These are phyloP conservation scores for Candida takata DNA, from an alignment of 805 yeast species.

Conservation along the genomic window DNA sequence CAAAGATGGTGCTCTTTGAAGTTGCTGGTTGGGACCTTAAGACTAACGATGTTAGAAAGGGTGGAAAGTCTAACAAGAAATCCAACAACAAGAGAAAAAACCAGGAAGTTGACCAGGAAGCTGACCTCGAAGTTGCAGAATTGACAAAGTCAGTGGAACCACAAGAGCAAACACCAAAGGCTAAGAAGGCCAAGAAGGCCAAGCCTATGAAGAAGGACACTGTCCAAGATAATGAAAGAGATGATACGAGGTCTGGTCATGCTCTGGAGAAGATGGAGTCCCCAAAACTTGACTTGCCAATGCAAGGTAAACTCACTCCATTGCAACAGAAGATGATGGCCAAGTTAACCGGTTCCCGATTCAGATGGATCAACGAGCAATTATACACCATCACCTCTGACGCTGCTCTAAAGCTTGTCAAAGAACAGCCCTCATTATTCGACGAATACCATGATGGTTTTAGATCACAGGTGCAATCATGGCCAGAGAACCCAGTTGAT, in stretches of 20 bases:
- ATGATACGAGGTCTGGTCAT: too few relatives aligned
- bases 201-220: constrained; percentile 7
- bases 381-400: constrained; percentile 81
- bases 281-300: constrained; percentile 16
- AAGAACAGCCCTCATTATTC: constrained; percentile 79
- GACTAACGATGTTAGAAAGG: constrained; percentile 42
- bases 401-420: constrained; percentile 64
- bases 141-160: constrained; percentile 2
- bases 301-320: constrained; percentile 59
- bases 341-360: constrained; percentile 88
- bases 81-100: constrained; percentile 21
- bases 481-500: constrained; percentile 99
- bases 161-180: constrained; percentile 1
- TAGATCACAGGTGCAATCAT: constrained; percentile 86
- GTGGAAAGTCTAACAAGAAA: constrained; percentile 25
- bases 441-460: constrained; percentile 96
- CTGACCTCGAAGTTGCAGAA: constrained; percentile 1
- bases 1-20: constrained; percentile 59
- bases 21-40: constrained; percentile 80
- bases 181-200: constrained; percentile 9
- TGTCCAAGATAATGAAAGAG: constrained; percentile 3
- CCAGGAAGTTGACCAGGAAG: constrained; percentile 7
- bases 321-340: constrained; percentile 94
- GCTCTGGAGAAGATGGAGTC: constrained; percentile 1
- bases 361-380: constrained; percentile 97